These are phyloP conservation scores for Torrubiella hemipterigena DNA, from an alignment of 2,329 filamentous ascomycete species.

Conservation along the genomic window DNA sequence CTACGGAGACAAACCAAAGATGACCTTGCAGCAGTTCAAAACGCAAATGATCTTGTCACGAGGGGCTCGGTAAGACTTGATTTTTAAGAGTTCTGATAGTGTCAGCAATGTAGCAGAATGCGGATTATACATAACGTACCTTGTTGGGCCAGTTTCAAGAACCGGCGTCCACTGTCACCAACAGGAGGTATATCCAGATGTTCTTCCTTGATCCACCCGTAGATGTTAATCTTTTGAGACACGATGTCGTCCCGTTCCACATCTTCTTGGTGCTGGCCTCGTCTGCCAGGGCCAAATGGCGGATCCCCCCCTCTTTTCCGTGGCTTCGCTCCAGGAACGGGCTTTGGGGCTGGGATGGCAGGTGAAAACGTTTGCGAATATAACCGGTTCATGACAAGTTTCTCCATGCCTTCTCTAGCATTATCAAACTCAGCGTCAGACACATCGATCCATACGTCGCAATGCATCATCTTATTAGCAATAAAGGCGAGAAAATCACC, in stretches of 20 bases:
- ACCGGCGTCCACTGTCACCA: slow-evolving; percentile 76
- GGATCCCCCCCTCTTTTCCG: slow-evolving; percentile 57
- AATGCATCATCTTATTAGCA: slow-evolving; percentile 93
- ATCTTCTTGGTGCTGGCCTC: slow-evolving; percentile 95
- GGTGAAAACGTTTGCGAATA: slow-evolving; percentile 96
- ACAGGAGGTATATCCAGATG: slow-evolving; percentile 86
- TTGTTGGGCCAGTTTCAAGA: slow-evolving; percentile 81
- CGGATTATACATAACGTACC: slow-evolving; percentile 30
- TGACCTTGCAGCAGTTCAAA: slow-evolving; percentile 97
- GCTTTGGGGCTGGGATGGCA: slow-evolving; percentile 72
- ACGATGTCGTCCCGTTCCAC: slow-evolving; percentile 94
- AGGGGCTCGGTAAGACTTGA: slow-evolving; percentile 93
- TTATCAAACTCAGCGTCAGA: slow-evolving; percentile 98
- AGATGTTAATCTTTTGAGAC: slow-evolving; percentile 92
- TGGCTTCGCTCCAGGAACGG: slow-evolving; percentile 55
- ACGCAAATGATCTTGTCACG: slow-evolving; percentile 98
- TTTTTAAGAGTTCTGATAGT: slow-evolving; percentile 74
- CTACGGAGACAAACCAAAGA: slow-evolving; percentile 57
- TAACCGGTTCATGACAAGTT: slow-evolving; percentile 94
- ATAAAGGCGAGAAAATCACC: slow-evolving; percentile 94
- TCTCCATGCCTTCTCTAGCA: slow-evolving; percentile 97
- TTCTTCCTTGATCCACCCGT: slow-evolving; percentile 85
- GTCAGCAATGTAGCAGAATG: slow-evolving; percentile 6
- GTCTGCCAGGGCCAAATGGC: slow-evolving; percentile 65
- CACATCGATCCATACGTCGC: slow-evolving; percentile 91